Conservation (phyloP, 2,329 filamentous ascomycete genomes). For the Fusarium sp. region DNA sequence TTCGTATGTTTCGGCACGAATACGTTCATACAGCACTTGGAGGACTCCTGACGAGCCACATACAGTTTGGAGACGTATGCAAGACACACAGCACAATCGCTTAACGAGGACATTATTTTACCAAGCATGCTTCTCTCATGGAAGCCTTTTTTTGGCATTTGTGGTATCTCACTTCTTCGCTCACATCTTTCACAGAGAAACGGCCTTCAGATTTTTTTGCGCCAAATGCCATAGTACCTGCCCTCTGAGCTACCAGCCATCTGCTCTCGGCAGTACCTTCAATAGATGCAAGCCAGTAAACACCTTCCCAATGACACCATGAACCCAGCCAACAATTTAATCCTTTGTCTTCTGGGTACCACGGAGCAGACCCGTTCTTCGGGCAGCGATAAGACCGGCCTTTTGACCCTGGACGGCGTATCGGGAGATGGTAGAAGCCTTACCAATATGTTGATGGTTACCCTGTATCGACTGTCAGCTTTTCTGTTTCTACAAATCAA, state of each 20-base stretch:
- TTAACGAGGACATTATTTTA: slow-evolving; percentile 39
- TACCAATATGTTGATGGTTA: slow-evolving; percentile 99
- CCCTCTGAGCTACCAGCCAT: slow-evolving; percentile 62
- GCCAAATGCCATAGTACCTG: slow-evolving; percentile 65
- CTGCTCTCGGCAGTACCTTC: slow-evolving; percentile 63
- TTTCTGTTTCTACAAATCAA: slow-evolving; percentile 29
- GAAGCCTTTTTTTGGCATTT: slow-evolving; percentile 44
- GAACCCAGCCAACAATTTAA: slow-evolving; percentile 67
- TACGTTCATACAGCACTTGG: background rate
- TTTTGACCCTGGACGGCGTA: slow-evolving; percentile 99
- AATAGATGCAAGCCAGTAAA: slow-evolving; percentile 73
- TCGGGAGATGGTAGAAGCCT: slow-evolving; percentile 98
- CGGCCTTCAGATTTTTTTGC: slow-evolving; percentile 56
- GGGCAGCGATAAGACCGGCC: slow-evolving; percentile 99
- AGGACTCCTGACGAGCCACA: background rate
- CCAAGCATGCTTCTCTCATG: slow-evolving; percentile 42
- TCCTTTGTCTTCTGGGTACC: slow-evolving; percentile 99
- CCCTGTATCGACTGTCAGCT: slow-evolving; percentile 70
- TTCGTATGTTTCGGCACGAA: background rate
- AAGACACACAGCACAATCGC: slow-evolving; percentile 11
- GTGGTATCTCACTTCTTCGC: slow-evolving; percentile 48
- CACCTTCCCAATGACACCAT: slow-evolving; percentile 74
- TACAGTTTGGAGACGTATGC: background rate
- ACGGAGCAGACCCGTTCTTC: slow-evolving; percentile 99
- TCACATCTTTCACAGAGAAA: slow-evolving; percentile 49